Base-by-base conservation (phyloP, 768 basidiomycete species). In the Punctularia strigosozonata region DNA sequence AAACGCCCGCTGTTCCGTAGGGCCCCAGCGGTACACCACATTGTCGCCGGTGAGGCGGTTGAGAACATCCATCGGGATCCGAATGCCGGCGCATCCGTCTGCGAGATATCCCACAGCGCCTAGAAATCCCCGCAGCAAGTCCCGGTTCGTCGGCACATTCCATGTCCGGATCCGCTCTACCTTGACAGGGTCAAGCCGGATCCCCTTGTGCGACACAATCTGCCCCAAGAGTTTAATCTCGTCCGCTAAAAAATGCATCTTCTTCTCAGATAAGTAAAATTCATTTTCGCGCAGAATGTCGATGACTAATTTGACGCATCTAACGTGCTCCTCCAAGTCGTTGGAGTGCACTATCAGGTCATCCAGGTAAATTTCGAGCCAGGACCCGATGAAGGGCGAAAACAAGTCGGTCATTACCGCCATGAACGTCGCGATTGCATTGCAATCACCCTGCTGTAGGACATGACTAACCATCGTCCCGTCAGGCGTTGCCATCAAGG, bases 391-490 rank as follows among this genome's bases (percentile, higher is more conserved):
- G 38, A 48, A 52, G 1, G 46, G 42, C 1, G 39, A 44, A 33
- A 63, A 61, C 2, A 68, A 50, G 36, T 66, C 51, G 38, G 66
- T 66, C 62, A 69, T 69, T 0, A 68, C 35, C 0, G 62, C 46
- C 43, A 69, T 66, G 48, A 62, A 67, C 0, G 65, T 69, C 0
- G 67, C 66, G 0, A 51, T 50, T 0, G 47, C 55, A 38, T 60
- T 60, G 37, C 50, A 49, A 31, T 60, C 52, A 1, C 57, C 57
- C 15, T 51, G 50, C 39, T 64, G 63, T 39, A 66, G 49, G 0
- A 70, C 64, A 0, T 50, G 41, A 26, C 63, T 65, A 2, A 57
- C 58, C 62, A 71, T 68, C 19, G 57, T 68, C 0, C 69, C 67
- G 30, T 51, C 47, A 5, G 52, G 47, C 1, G 55, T 60, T 1